Conservation (phyloP, 495 filamentous ascomycete genomes). For the Penicilliopsis zonata region DNA sequence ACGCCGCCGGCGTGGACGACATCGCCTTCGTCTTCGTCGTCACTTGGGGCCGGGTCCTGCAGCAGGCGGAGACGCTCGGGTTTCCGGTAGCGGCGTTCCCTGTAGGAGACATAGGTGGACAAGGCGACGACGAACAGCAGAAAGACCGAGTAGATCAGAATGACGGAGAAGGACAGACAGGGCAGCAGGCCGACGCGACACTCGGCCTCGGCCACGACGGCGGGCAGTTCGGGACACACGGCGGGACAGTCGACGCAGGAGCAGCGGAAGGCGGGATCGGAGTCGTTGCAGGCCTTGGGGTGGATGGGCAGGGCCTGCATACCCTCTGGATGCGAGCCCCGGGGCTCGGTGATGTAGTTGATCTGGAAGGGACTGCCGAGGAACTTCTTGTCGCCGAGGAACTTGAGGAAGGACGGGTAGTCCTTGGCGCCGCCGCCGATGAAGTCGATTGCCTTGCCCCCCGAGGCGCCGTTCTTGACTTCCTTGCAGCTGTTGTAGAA, state of each 20-base stretch:
- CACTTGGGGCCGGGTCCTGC: slow-evolving; percentile 69
- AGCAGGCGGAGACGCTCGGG: slow-evolving; percentile 75
- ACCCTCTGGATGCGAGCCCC: slow-evolving; percentile 32
- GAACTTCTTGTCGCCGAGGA: slow-evolving; percentile 84
- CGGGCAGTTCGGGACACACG: slow-evolving; percentile 70
- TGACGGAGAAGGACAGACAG: slow-evolving; percentile 84
- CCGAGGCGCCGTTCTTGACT: slow-evolving; percentile 91
- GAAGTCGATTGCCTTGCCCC: slow-evolving; percentile 82
- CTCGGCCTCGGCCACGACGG: slow-evolving; percentile 47
- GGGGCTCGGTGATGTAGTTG: slow-evolving; percentile 62
- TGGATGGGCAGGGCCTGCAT: slow-evolving; percentile 56
- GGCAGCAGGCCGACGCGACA: slow-evolving; percentile 81
- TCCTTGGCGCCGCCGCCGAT: slow-evolving; percentile 94
- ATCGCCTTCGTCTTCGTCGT: slow-evolving; percentile 77
- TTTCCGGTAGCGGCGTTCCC: slow-evolving; percentile 56
- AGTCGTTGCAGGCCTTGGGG: slow-evolving; percentile 77
- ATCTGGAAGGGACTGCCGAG: slow-evolving; percentile 93
- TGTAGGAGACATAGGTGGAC: slow-evolving; percentile 62
- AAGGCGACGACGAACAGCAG: slow-evolving; percentile 55
- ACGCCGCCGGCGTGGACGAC: slow-evolving; percentile 59
- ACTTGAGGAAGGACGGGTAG: slow-evolving; percentile 72
- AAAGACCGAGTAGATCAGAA: slow-evolving; percentile 71
- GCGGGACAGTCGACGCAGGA: slow-evolving; percentile 86
- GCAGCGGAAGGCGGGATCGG: slow-evolving; percentile 74
- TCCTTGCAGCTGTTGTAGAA: slow-evolving; percentile 98